These are phyloP conservation scores for Amanita molliuscula DNA, from an alignment of 768 basidiomycete species.

Conservation along the genomic window DNA sequence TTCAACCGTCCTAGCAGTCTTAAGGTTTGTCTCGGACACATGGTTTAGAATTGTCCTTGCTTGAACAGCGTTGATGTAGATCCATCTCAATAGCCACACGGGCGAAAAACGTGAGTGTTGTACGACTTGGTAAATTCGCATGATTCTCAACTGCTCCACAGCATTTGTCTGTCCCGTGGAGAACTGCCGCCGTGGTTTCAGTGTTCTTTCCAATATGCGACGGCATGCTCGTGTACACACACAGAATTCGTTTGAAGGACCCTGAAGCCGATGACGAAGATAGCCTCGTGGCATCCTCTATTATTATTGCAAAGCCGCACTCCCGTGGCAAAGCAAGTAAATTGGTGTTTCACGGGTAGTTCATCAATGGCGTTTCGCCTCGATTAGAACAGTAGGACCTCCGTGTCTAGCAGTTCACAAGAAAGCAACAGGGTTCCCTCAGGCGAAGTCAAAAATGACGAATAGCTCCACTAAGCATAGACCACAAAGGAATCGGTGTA, in stretches of 20 bases:
- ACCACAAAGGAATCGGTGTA: slow-evolving; percentile 10
- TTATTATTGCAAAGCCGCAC: not conserved
- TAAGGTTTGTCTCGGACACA: slow-evolving; percentile 36
- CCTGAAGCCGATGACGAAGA: slow-evolving; percentile 35
- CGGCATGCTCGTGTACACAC: slow-evolving; percentile 70
- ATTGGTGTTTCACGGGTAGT: slow-evolving; percentile 2
- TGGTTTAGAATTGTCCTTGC: not conserved
- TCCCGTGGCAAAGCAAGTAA: not conserved
- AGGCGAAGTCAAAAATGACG: slow-evolving; percentile 20
- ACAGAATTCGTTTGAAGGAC: slow-evolving; percentile 16
- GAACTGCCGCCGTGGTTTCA: slow-evolving; percentile 73
- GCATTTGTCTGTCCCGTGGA: slow-evolving; percentile 70
- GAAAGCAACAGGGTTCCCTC: slow-evolving; percentile 29
- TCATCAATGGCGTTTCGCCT: slow-evolving; percentile 17
- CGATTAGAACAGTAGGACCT: slow-evolving; percentile 28
- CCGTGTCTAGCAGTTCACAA: slow-evolving; percentile 30
- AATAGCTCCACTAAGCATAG: slow-evolving; percentile 17
- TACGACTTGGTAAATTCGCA: slow-evolving; percentile 8
- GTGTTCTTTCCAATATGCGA: slow-evolving; percentile 85
- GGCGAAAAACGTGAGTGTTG: slow-evolving; percentile 68
- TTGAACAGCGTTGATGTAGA: slow-evolving; percentile 29
- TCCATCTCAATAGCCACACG: slow-evolving; percentile 77
- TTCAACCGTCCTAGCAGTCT: slow-evolving; percentile 80
- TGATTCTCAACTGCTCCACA: slow-evolving; percentile 18
- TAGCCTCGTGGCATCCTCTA: slow-evolving; percentile 19